phyloP scores from a whole-genome alignment of 2,329 filamentous ascomycete species.

The Colletotrichum musae region DNA sequence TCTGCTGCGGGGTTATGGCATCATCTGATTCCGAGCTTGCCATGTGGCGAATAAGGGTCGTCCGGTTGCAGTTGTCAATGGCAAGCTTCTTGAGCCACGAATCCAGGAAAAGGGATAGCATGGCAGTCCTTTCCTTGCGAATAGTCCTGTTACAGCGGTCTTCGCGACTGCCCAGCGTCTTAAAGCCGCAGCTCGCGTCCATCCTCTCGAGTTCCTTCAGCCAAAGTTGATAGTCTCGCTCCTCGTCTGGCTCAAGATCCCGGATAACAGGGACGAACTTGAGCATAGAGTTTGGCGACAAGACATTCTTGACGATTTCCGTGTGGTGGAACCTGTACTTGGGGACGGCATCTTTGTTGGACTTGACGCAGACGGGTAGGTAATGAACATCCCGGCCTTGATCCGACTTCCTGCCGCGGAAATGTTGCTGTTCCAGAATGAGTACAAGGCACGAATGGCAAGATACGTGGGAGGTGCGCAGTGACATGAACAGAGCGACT shows the following conservation, averaged over 20 bases:
- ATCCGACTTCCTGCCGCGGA: conserved; percentile 58
- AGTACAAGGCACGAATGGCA: conserved; percentile 8
- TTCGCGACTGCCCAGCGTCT: conserved; percentile 63
- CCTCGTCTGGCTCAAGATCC: conserved; percentile 70
- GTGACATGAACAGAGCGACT: not conserved
- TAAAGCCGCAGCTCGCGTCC: conserved; percentile 71
- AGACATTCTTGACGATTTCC: conserved; percentile 71
- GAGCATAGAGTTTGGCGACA: conserved; percentile 72
- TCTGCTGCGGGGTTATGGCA: conserved; percentile 68
- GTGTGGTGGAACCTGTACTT: conserved; percentile 72
- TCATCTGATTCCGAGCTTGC: conserved; percentile 62
- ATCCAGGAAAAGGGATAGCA: conserved; percentile 68
- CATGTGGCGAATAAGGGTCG: conserved; percentile 68
- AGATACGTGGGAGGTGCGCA: not conserved
- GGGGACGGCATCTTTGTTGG: conserved; percentile 68
- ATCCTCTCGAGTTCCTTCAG: conserved; percentile 70
- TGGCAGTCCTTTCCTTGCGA: conserved; percentile 66
- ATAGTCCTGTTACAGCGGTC: conserved; percentile 66
- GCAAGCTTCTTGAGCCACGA: conserved; percentile 65
- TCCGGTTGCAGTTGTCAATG: conserved; percentile 67
- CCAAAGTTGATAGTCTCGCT: conserved; percentile 69
- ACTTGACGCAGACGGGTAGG: conserved; percentile 62
- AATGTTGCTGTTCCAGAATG: conserved; percentile 55
- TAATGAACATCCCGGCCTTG: conserved; percentile 57
- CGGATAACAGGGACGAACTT: conserved; percentile 73